Conservation (phyloP, 768 basidiomycete species). For the Clathrus columnatus region DNA sequence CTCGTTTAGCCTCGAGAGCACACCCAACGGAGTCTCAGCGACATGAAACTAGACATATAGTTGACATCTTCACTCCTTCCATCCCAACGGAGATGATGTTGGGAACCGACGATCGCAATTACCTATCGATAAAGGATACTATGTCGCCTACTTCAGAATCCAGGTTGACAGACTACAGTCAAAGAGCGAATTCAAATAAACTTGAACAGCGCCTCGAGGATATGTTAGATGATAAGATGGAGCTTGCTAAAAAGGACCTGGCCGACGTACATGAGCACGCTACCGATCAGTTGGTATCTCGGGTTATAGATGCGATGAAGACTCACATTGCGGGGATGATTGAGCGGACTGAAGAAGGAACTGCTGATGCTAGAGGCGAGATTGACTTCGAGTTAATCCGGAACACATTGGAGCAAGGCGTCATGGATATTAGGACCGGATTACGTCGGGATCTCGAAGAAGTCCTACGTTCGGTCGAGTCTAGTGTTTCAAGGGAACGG, state of each 20-base stretch:
- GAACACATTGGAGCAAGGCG: constrained; percentile 58
- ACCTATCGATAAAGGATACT: constrained; percentile 38
- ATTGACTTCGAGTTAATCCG: constrained; percentile 71
- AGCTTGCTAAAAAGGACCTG: constrained; percentile 20
- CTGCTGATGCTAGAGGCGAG: constrained; percentile 59
- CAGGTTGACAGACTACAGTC: constrained; percentile 35
- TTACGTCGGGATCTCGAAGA: constrained; percentile 55
- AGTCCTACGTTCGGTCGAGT: constrained; percentile 24
- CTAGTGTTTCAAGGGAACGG: constrained; percentile 28
- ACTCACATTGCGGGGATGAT: constrained; percentile 8
- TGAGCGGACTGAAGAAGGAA: background rate
- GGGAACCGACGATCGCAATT: constrained; percentile 24
- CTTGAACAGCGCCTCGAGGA: constrained; percentile 52
- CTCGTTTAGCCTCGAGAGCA: constrained; percentile 40
- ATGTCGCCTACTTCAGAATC: constrained; percentile 36
- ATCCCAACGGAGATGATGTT: constrained; percentile 7
- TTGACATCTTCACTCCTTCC: constrained; percentile 37
- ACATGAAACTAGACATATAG: constrained; percentile 14
- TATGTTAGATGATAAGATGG: constrained; percentile 65
- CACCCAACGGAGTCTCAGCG: constrained; percentile 17
- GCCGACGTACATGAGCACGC: background rate
- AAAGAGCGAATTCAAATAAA: constrained; percentile 41
- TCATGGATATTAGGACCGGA: constrained; percentile 46
- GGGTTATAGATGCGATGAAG: constrained; percentile 35
- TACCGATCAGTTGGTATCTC: constrained; percentile 16